Evolutionary conservation across 148 eudicot genomes (phyloP), one percentile per base, ranked within the genome.

Genomic region (Fagopyrum homotropicum): DNA sequence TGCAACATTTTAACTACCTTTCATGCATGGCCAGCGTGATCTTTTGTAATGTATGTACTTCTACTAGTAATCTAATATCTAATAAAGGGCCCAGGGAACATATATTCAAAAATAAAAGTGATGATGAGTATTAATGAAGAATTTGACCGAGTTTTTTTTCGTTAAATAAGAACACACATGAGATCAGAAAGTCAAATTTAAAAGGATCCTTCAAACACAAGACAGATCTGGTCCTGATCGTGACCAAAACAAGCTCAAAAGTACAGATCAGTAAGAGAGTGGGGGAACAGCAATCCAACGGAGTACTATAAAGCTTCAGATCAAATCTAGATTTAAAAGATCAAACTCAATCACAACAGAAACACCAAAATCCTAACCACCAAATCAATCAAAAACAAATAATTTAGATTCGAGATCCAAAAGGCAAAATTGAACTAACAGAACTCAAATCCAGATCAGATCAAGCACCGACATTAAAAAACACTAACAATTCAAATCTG

Each of bases 201-300:
- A 63, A 30, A 63, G 35, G 35, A 63, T 2, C 15, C 16, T 63
- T 63, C 69, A 64, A 66, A 66, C 30, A 4, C 71, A 66, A 66
- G 71, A 40, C 3, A 66, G 71, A 66, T 66, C 46, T 40, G 47
- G 71, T 40, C 68, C 71, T 63, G 69, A 66, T 66, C 46, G 47
- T 40, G 71, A 66, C 47, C 35, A 66, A 66, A 66, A 40, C 19
- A 66, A 40, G 17, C 10, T 35, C 19, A 4, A 66, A 59, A 49
- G 52, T 49, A 8, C 52, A 49, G 52, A 49, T 49, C 12, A 49
- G 52, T 14, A 49, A 9, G 5, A 40, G 12, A 14, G 15, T 66
- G 2, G 12, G 47, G 30, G 17, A 66, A 9, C 71, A 49, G 52
- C 19, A 40, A 66, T 66, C 71, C 16, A 66, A 15, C 4, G 4